Evolutionary conservation across 768 basidiomycete genomes (phyloP).

Genomic region (Ramaria rubella): DNA sequence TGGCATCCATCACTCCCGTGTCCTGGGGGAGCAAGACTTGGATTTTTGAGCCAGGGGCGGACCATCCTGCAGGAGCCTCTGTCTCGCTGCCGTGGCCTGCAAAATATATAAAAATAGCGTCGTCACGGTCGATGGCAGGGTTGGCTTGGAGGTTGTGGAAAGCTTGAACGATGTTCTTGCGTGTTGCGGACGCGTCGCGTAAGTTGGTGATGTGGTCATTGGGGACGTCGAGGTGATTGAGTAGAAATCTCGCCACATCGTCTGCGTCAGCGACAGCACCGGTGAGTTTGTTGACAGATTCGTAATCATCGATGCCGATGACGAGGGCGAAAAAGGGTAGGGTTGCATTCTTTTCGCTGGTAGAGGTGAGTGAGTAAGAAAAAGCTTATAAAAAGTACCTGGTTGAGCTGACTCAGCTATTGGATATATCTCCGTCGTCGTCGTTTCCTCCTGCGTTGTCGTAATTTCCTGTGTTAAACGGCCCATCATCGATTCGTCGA

Average conservation of each 20-base stretch:
- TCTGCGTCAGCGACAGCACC: constrained; percentile 37
- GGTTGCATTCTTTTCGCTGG: too few species aligned
- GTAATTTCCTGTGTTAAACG: too few species aligned
- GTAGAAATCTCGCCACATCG: constrained; percentile 31
- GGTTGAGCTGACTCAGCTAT: too few species aligned
- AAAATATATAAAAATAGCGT: constrained; percentile 37
- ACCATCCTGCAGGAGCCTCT: constrained; percentile 26
- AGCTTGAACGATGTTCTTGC: constrained; percentile 28
- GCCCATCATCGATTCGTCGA: too few species aligned
- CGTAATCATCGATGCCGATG: constrained; percentile 39
- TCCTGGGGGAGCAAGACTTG: constrained; percentile 33
- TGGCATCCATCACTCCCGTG: constrained; percentile 15
- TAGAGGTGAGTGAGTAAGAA: too few species aligned
- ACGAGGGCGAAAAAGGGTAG: constrained; percentile 32
- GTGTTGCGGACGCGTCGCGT: constrained; percentile 31
- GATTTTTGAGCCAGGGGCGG: constrained; percentile 21
- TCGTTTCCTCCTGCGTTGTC: too few species aligned
- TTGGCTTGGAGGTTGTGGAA: constrained; percentile 18
- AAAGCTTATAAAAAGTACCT: too few species aligned
- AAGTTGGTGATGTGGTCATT: constrained; percentile 31
- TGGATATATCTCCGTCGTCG: too few species aligned
- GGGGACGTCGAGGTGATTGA: constrained; percentile 26
- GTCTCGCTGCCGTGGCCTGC: constrained; percentile 39
- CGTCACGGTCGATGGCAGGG: constrained; percentile 14
- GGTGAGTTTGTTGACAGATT: constrained; percentile 21